A percentile compares a stretch with the other conserved stretches of the same genome.
These are phyloP conservation scores for Petasospora rhodanensis DNA, from an alignment of 1,139 yeast genomes.

Conservation along the genomic window DNA sequence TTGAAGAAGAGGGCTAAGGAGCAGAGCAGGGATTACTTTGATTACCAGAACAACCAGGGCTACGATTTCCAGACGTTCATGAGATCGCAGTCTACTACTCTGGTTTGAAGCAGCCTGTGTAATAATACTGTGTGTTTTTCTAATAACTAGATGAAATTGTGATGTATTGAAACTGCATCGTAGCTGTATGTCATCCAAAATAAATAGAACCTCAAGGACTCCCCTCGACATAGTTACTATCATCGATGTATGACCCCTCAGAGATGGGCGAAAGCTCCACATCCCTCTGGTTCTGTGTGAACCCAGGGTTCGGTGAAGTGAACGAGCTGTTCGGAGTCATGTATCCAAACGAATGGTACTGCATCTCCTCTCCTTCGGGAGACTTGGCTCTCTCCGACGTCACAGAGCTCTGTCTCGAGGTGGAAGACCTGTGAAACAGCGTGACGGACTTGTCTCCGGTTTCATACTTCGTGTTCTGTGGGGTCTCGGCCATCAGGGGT, in stretches of 20 bases:
- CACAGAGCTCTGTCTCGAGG: no score
- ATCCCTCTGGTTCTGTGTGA: slow-evolving; percentile 12
- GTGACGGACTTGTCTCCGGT: slow-evolving; percentile 54
- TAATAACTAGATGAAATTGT: no score
- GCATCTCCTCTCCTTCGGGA: slow-evolving; percentile 1
- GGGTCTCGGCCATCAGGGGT: slow-evolving; percentile 26
- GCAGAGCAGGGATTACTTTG: slow-evolving; percentile 14
- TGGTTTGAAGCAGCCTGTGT: no score
- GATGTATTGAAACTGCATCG: no score
- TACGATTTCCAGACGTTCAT: slow-evolving; percentile 17
- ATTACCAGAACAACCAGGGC: slow-evolving; percentile 13
- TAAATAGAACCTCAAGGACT: no score
- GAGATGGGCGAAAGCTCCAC: slow-evolving; percentile 24
- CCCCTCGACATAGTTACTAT: no score
- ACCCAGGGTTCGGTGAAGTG: slow-evolving; percentile 19
- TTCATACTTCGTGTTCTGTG: slow-evolving; percentile 44
- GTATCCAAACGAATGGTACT: slow-evolving; percentile 8
- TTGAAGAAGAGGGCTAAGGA: slow-evolving; percentile 4
- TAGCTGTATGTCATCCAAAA: no score
- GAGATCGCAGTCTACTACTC: slow-evolving; percentile 8
- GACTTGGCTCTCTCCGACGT: slow-evolving; percentile 2
- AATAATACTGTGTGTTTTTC: no score
- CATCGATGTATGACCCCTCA: slow-evolving; percentile 22
- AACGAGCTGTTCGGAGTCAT: slow-evolving; percentile 22
- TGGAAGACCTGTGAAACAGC: slow-evolving; percentile 36